Conservation (phyloP, 192 early-diverging fungal species). For the Coemansia sp. region DNA sequence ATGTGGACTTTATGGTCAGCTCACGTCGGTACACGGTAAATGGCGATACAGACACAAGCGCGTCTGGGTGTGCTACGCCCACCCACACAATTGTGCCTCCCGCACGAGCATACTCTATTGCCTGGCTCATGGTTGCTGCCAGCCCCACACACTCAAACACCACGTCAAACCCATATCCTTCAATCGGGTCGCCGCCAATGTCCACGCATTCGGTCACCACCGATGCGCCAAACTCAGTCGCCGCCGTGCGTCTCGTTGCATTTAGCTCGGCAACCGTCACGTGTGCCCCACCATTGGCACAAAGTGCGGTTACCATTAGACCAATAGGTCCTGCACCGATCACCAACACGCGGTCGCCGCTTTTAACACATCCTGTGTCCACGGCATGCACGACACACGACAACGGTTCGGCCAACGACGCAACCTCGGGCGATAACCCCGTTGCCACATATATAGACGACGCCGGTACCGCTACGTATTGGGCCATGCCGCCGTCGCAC, state of each 20-base stretch:
- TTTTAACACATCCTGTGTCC: slow-evolving; percentile 48
- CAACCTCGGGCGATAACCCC: slow-evolving; percentile 43
- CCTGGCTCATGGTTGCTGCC: slow-evolving; percentile 41
- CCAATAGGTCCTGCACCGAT: slow-evolving; percentile 58
- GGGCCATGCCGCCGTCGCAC: slow-evolving; percentile 56
- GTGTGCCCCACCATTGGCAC: slow-evolving; percentile 32
- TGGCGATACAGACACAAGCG: slow-evolving; percentile 40
- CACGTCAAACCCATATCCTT: slow-evolving; percentile 52
- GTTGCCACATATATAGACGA: slow-evolving; percentile 31
- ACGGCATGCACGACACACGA: slow-evolving; percentile 58
- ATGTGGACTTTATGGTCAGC: slow-evolving; percentile 56
- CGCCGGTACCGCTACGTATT: slow-evolving; percentile 49
- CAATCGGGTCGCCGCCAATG: slow-evolving; percentile 24
- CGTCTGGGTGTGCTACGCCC: slow-evolving; percentile 54
- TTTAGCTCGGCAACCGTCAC: slow-evolving; percentile 53
- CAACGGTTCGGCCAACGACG: slow-evolving; percentile 56
- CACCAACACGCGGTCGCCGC: slow-evolving; percentile 45
- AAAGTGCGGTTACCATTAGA: slow-evolving; percentile 54
- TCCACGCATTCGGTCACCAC: slow-evolving; percentile 16
- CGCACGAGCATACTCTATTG: slow-evolving; percentile 44
- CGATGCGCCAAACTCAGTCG: slow-evolving; percentile 39
- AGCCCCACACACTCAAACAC: slow-evolving; percentile 58
- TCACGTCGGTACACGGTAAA: slow-evolving; percentile 57
- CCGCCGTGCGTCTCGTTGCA: slow-evolving; percentile 35
- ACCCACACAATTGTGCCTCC: slow-evolving; percentile 57